phyloP scores from a whole-genome alignment of 2,329 filamentous ascomycete genomes.

The Aspergillus fructus region DNA sequence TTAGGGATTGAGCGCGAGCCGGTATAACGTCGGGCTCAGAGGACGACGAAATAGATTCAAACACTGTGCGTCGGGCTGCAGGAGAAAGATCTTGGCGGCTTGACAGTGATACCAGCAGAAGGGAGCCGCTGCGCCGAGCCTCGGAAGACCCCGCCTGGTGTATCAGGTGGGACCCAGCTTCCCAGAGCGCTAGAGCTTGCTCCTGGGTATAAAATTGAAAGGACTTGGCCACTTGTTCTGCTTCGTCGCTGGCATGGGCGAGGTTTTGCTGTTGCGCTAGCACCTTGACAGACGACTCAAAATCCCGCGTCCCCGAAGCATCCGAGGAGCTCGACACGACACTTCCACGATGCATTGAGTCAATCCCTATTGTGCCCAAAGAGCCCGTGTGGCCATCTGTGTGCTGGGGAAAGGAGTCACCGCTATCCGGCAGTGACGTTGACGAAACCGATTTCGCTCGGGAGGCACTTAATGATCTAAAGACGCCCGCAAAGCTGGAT shows the following conservation, averaged over 20 bases:
- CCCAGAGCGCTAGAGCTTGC: conserved; percentile 41
- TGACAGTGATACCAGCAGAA: conserved; percentile 37
- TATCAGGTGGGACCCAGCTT: conserved; percentile 39
- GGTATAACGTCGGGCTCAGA: conserved; percentile 39
- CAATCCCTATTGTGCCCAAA: conserved; percentile 35
- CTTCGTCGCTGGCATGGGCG: conserved; percentile 38
- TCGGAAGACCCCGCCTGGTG: conserved; percentile 36
- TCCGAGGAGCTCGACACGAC: conserved; percentile 41
- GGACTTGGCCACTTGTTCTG: conserved; percentile 33
- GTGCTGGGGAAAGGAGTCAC: conserved; percentile 29
- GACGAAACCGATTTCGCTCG: conserved; percentile 41
- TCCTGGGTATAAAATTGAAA: conserved; percentile 40
- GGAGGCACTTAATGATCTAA: conserved; percentile 41
- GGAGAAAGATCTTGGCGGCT: conserved; percentile 41
- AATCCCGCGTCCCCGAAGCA: conserved; percentile 36
- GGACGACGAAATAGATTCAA: conserved; percentile 35
- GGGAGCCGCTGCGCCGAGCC: conserved; percentile 36
- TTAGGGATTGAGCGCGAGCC: conserved; percentile 39
- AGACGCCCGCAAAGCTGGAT: conserved; percentile 43
- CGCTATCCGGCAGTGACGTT: conserved; percentile 32
- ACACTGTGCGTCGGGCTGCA: conserved; percentile 33
- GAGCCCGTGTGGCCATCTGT: conserved; percentile 36
- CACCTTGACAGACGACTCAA: conserved; percentile 37
- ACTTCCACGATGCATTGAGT: conserved; percentile 44
- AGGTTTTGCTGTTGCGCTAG: conserved; percentile 36